Evolutionary conservation across 148 eudicot species (phyloP).

Genomic region (Chenopodium quinoa): DNA sequence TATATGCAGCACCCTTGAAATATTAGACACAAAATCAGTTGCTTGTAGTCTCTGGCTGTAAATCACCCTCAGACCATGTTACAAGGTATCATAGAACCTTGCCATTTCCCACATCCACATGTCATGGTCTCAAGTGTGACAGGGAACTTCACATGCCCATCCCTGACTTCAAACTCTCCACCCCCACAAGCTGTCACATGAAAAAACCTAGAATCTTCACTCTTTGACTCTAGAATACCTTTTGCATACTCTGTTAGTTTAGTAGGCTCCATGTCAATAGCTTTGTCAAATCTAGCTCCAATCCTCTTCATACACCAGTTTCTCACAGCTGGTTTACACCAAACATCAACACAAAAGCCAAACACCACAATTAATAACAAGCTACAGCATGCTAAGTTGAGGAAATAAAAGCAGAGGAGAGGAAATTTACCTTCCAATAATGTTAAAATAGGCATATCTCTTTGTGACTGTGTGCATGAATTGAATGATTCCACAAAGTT

Average conservation of each 20-base stretch:
- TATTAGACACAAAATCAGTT: background rate
- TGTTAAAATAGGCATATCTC: too few relatives aligned
- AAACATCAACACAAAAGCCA: too few relatives aligned
- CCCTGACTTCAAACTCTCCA: background rate
- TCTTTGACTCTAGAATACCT: too few relatives aligned
- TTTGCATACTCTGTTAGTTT: background rate
- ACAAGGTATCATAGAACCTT: background rate
- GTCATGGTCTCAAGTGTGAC: background rate
- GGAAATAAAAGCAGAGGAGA: too few relatives aligned
- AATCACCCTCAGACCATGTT: background rate
- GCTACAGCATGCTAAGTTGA: too few relatives aligned
- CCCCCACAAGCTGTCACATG: background rate
- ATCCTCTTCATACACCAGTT: too few relatives aligned
- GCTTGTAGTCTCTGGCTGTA: background rate
- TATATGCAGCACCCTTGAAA: background rate
- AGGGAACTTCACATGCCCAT: background rate
- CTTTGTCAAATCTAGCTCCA: too few relatives aligned
- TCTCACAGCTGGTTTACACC: too few relatives aligned
- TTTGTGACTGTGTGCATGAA: too few relatives aligned
- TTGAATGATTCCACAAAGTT: too few relatives aligned
- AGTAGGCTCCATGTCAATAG: background rate
- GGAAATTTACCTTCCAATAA: too few relatives aligned
- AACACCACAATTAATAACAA: too few relatives aligned
- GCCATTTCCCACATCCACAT: background rate
- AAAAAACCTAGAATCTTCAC: background rate